Evolutionary conservation across 257 asterid species (phyloP).

Genomic region (Lavandula angustifolia): DNA sequence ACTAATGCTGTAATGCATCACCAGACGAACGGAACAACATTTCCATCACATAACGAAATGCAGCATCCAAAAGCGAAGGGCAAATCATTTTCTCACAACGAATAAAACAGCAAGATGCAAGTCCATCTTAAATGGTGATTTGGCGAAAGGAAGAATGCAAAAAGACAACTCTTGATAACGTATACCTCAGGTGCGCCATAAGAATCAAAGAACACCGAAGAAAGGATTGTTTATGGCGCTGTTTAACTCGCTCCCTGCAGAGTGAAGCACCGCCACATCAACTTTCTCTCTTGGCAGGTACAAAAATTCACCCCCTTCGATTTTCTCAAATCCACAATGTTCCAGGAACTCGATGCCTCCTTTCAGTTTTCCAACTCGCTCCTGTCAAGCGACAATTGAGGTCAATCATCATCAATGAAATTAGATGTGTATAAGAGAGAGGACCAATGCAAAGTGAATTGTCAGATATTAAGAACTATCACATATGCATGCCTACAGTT

Average conservation of each 20-base stretch:
- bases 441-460: neutral
- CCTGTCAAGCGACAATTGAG: constrained; percentile 50
- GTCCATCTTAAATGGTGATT: neutral
- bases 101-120: neutral
- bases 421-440: neutral
- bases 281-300: constrained; percentile 78
- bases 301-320: constrained; percentile 85
- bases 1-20: neutral
- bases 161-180: neutral
- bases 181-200: neutral
- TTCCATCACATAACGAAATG: neutral
- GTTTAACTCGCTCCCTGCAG: constrained; percentile 91
- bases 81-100: neutral
- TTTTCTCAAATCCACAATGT: constrained; percentile 90
- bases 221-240: constrained; percentile 88
- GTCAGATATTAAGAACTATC: neutral
- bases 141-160: constrained; percentile 9
- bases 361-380: constrained; percentile 86
- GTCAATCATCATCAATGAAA: constrained; percentile 7
- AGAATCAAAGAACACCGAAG: constrained; percentile 78
- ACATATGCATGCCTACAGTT: neutral
- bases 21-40: neutral
- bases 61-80: neutral
- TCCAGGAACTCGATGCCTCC: constrained; percentile 90
- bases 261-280: constrained; percentile 72